Base-by-base conservation (phyloP, 352 stramenopile species). In the Aphanomyces astaci region DNA sequence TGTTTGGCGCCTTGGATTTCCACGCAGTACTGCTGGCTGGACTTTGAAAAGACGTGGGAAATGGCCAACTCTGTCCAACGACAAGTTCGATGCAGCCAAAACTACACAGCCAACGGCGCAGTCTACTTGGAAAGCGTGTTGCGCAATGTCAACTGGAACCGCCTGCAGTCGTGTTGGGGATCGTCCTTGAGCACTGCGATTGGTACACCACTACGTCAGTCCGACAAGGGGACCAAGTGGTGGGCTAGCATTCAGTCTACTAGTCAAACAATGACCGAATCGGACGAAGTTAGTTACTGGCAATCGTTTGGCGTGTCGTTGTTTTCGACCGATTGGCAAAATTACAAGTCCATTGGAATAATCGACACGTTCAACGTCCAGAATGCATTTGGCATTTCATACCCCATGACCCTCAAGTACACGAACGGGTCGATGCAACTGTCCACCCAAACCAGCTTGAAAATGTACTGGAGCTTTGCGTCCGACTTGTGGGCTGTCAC, bases 11-110 rank as follows among this genome's bases (percentile, higher is more conserved):
- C 62, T 4, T 68, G 62, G 62, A 59, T 68, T 17, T 60, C 51
- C n/a, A 53, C 64, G 5, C 64, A 70, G 32, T 70, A 53, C 17
- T 70, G 64, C 52, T 70, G 64, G 64, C 9, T 70, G 7, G 64
- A 70, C 49, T 64, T 70, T 36, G 39, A 39, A 3, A 36, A 48
- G 25, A 70, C 30, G 51, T 70, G 48, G 49, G 27, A 40, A 30
- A 64, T 70, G 28, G 64, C 64, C 32, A 63, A 52, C 64, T 64
- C 64, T n/a, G 30, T 22, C 48, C 13, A 22, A 30, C 48, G 64
- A 3, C 28, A 49, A 64, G 11, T 17, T n/a, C 64, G 64, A 27
- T 70, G 64, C 52, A 22, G 55, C 15, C 11, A n/a, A 22, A 63
- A 49, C 7, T 56, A 45, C 36, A 32, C 22, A n/a, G 2, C 64